Percentiles rank a stretch among this genome's conserved stretches.
phyloP scores from a whole-genome alignment of 1,139 yeast genomes.

The Yamadazyma dendronema region DNA sequence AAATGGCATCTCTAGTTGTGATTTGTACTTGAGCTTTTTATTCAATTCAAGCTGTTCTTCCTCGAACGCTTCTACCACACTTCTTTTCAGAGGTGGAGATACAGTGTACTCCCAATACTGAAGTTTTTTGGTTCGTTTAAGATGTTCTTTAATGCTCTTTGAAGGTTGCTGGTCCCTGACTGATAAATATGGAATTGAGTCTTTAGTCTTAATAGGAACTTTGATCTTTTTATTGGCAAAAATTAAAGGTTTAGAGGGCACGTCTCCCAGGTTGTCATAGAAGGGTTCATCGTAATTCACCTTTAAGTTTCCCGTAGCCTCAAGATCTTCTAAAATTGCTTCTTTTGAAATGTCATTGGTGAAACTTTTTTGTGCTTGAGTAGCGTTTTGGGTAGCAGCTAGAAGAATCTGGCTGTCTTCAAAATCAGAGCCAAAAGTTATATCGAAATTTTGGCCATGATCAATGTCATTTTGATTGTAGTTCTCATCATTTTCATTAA shows the following conservation, averaged over 20 bases:
- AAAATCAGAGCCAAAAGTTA: background rate
- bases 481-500: conserved; percentile 8
- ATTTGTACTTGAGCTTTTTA: conserved; percentile 24
- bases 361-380: background rate
- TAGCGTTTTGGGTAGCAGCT: background rate
- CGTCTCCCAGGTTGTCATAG: conserved; percentile 52
- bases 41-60: conserved; percentile 14
- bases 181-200: conserved; percentile 6
- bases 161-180: conserved; percentile 7
- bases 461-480: conserved; percentile 11
- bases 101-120: conserved; percentile 28
- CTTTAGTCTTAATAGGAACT: conserved; percentile 25
- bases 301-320: conserved; percentile 45
- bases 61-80: conserved; percentile 23
- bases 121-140: conserved; percentile 1
- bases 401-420: background rate
- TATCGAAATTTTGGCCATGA: conserved; percentile 1
- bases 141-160: background rate
- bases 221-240: conserved; percentile 67
- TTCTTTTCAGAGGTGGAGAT: conserved; percentile 30
- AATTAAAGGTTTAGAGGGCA: conserved; percentile 53
- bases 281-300: conserved; percentile 62
- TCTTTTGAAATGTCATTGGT: conserved; percentile 13
- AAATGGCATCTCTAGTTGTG: conserved; percentile 51
- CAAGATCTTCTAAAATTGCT: conserved; percentile 36